Conservation (phyloP, 2,329 filamentous ascomycete genomes). For the Amesomyces nigricolor region DNA sequence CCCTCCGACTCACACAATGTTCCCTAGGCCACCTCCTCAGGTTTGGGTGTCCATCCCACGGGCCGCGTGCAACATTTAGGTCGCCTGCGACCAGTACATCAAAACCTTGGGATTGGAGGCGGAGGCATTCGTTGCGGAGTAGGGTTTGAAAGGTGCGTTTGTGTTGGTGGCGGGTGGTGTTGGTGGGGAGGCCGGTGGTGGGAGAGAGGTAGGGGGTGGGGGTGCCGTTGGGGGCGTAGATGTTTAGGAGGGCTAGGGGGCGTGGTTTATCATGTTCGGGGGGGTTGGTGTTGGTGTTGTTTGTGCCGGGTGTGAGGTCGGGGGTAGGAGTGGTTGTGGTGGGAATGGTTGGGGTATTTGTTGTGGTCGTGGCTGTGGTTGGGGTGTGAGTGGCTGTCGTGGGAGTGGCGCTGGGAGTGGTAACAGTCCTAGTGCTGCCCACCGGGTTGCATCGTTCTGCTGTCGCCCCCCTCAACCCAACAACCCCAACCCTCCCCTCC, state of each 20-base stretch:
- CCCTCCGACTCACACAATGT: constrained; percentile 45
- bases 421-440: too few relatives aligned
- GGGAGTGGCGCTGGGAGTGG: too few relatives aligned
- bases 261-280: background rate
- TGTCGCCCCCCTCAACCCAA: constrained; percentile 34
- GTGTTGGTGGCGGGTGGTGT: constrained; percentile 45
- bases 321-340: background rate
- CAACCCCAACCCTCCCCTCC: constrained; percentile 46
- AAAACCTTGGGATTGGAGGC: constrained; percentile 37
- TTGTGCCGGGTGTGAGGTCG: too few relatives aligned
- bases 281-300: too few relatives aligned
- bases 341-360: background rate
- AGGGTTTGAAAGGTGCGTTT: constrained; percentile 44
- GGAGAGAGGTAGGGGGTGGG: constrained; percentile 40
- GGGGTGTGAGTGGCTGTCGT: too few relatives aligned
- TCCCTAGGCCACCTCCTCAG: constrained; percentile 40
- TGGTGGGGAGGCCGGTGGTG: constrained; percentile 33
- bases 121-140: constrained; percentile 40
- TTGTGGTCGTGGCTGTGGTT: background rate
- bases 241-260: constrained; percentile 45
- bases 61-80: constrained; percentile 43
- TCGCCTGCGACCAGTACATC: constrained; percentile 46
- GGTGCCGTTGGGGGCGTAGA: constrained; percentile 51
- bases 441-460: too few relatives aligned
- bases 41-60: constrained; percentile 38